Conservation (phyloP, 768 basidiomycete species). For the Antrodiella citrinella region DNA sequence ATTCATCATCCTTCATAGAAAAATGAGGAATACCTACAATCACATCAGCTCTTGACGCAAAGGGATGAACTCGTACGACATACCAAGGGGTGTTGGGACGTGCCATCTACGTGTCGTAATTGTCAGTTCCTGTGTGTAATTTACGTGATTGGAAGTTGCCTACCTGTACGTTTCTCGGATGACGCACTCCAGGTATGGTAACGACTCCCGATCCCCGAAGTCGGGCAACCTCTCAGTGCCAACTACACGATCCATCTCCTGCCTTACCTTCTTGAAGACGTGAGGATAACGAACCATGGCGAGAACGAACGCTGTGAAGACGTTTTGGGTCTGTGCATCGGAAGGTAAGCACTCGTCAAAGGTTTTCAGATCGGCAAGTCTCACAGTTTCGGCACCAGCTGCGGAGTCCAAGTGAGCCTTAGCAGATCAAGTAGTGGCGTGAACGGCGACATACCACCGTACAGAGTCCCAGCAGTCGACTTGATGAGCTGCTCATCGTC, state of each 20-base stretch:
- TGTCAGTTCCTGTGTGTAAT: no score
- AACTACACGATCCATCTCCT: slow-evolving; percentile 35
- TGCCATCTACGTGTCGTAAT: background rate
- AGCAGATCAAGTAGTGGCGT: background rate
- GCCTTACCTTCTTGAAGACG: slow-evolving; percentile 30
- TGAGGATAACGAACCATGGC: slow-evolving; percentile 33
- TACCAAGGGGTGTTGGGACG: background rate
- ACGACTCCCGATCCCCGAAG: slow-evolving; percentile 28
- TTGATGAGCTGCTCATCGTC: slow-evolving; percentile 17
- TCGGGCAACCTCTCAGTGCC: slow-evolving; percentile 33
- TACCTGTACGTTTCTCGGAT: background rate
- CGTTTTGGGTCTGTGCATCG: slow-evolving; percentile 28
- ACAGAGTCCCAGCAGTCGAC: slow-evolving; percentile 14
- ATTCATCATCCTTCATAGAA: slow-evolving; percentile 9
- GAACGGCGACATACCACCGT: slow-evolving; percentile 11
- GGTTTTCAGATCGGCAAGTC: background rate
- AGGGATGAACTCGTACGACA: background rate
- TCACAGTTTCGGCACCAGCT: slow-evolving; percentile 20
- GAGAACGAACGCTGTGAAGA: slow-evolving; percentile 32
- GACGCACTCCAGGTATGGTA: slow-evolving; percentile 33
- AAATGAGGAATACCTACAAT: slow-evolving; percentile 9
- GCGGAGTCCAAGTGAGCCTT: slow-evolving; percentile 1
- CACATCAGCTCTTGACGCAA: background rate
- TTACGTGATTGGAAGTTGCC: no score
- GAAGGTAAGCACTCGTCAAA: background rate